Evolutionary conservation across 495 filamentous ascomycete species (phyloP), one percentile per base, ranked within the genome.

Genomic region (Acidiella bohemica): DNA sequence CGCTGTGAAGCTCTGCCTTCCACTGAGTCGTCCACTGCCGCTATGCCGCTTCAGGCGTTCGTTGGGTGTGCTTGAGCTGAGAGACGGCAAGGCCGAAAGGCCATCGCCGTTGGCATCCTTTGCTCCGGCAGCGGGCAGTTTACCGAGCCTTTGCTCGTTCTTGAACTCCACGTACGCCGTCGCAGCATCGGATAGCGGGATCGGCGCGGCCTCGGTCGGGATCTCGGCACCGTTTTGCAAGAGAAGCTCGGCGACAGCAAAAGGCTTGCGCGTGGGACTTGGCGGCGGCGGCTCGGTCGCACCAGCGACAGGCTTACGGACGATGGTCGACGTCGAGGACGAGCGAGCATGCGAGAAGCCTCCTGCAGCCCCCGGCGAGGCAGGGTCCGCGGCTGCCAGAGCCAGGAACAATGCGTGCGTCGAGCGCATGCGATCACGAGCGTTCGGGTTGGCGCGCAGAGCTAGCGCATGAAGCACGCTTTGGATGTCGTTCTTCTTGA

Each of bases 191-290:
- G 78, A 81, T 3, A 96, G 71, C 10, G 81, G 79, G 49, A 88
- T 82, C 3, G 80, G 77, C 5, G 82, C 80, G 32, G 78, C 67
- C 5, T 71, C 59, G 1, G 67, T 56, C 0, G 90, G 86, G 13
- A 95, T 80, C 32, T 92, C 84, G 6, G 85, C 86, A 22, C 90
- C 90, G 56, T 96, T 96, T 51, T 94, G 90, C 14, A 96, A 68
- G 9, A 97, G 70, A 34, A 96, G 70, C 61, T 97, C 90, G 20
- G 90, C 92, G 18, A 95, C 65, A 0, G 92, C 80, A 59, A 95
- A 97, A 2, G 75, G 46, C 34, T 49, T 53, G 4, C 50, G 46
- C 6, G 27, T 39, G 5, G 50, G 41, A 3, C 46, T 41, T n/a
- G 36, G 21, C 13, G 51, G 40, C 13, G 50, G 44, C 54, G 46